These are phyloP conservation scores for Poa annua DNA, from an alignment of 176 grass and related monocot genomes.

Conservation along the genomic window DNA sequence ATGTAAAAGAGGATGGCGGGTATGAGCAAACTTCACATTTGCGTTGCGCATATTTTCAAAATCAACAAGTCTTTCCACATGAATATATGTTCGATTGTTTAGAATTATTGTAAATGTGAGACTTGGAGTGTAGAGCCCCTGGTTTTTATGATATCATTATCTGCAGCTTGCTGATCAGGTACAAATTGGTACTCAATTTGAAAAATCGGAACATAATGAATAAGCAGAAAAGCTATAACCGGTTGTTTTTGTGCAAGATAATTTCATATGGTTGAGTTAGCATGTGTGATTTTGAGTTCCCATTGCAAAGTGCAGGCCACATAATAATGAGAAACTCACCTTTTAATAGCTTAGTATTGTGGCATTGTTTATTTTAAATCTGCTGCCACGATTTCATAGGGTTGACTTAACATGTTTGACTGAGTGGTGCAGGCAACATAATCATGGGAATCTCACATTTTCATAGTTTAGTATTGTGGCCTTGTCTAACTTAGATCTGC, in stretches of 20 bases:
- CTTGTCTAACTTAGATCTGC: slow-evolving; percentile 2
- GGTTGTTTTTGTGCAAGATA: not conserved
- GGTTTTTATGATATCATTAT: not conserved
- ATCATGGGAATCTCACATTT: slow-evolving; percentile 3
- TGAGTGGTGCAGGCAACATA: not conserved
- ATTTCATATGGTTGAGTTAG: not conserved
- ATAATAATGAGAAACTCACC: not conserved
- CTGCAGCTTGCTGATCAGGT: slow-evolving; percentile 8
- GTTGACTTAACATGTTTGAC: slow-evolving; percentile 22
- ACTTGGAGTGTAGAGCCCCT: not conserved
- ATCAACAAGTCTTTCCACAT: not conserved
- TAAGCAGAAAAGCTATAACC: not conserved
- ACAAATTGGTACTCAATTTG: not conserved
- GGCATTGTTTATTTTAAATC: slow-evolving; percentile 14
- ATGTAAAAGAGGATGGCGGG: not conserved
- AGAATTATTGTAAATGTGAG: too few species aligned
- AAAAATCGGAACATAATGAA: not conserved
- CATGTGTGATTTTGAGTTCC: not conserved
- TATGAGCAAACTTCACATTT: not conserved
- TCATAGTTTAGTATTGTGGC: not conserved
- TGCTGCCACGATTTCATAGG: not conserved
- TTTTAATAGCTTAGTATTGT: not conserved
- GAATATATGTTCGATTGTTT: not conserved
- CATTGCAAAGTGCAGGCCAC: not conserved
- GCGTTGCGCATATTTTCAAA: not conserved